These are phyloP conservation scores for Rhodamnia argentea DNA, from an alignment of 345 rosid genomes.

Conservation along the genomic window DNA sequence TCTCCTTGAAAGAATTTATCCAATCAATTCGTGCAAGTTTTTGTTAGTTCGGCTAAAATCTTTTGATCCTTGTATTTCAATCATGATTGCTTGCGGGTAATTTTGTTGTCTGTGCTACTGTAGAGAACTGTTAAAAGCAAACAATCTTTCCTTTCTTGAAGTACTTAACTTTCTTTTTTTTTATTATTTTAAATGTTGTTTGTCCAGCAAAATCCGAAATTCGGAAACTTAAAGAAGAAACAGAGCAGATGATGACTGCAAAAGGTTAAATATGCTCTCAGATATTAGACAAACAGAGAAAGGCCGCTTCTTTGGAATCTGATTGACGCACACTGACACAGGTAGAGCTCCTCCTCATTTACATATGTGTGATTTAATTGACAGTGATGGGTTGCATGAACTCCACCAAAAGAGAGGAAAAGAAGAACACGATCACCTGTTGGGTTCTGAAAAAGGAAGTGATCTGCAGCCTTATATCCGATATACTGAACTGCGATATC, in stretches of 20 bases:
- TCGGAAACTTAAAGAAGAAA: conserved; percentile 33
- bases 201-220: conserved; percentile 41
- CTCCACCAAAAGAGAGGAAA: neutral
- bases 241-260: conserved; percentile 31
- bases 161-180: neutral
- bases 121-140: neutral
- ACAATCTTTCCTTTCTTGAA: neutral
- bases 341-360: conserved; percentile 14
- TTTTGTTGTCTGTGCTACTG: neutral
- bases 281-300: conserved; percentile 50
- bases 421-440: neutral
- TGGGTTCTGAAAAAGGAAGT: neutral
- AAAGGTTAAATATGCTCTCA: conserved; percentile 53
- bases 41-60: neutral
- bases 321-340: conserved; percentile 53
- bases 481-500: neutral
- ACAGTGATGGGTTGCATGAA: neutral
- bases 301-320: conserved; percentile 35
- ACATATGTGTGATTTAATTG: neutral
- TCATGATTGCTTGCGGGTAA: neutral
- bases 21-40: neutral
- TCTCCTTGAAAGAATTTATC: neutral
- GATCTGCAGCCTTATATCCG: neutral
- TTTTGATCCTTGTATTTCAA: neutral
- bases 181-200: neutral